Base-by-base conservation (phyloP, 352 stramenopile genomes). In the Phytophthora macrochlamydospora region DNA sequence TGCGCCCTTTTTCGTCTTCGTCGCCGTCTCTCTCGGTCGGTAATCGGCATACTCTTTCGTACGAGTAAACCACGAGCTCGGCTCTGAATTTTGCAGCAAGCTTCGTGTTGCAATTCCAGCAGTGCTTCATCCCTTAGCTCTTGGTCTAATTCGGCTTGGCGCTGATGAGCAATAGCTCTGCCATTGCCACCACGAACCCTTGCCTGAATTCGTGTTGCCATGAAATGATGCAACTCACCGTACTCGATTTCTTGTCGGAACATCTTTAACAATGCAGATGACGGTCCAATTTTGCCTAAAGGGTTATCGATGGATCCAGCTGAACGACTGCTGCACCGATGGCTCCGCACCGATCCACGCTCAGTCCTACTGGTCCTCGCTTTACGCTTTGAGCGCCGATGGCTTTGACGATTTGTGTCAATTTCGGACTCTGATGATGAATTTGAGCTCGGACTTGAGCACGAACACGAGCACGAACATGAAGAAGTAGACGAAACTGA, bases 101-200 rank as follows among this genome's bases (percentile, higher is more conserved):
- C 69, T 44, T 78, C 73, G 2, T 78, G 9, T 28, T 76, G 61
- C 4, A 81, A 28, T 38, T 90, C 81, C 11, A 54, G 35, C 8
- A 85, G 51, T 31, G 81, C 81, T 51, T 87, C 78, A 4, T 71
- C 62, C 31, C 52, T 68, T 18, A 90, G 57, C 48, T 90, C 72
- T 51, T 64, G 46, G 4, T 87, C 69, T 2, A 81, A 32, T 13
- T 82, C 63, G 7, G 50, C 5, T 46, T 62, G 57, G 30, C 62
- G 33, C 7, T 69, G 37, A 0, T 7, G 51, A 0, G 77, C 77
- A 12, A 65, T 37, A 4, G 9, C 24, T 6, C 79, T 70, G 1
- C 79, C 79, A 14, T 40, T 56, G 43, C 62, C 50, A 0, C 79
- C 79, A 31, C 79, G 71, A 6, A 81, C 56, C 12, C 42, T 51